phyloP scores from a whole-genome alignment of 768 basidiomycete genomes.

The Trichaptum fuscoviolaceum region DNA sequence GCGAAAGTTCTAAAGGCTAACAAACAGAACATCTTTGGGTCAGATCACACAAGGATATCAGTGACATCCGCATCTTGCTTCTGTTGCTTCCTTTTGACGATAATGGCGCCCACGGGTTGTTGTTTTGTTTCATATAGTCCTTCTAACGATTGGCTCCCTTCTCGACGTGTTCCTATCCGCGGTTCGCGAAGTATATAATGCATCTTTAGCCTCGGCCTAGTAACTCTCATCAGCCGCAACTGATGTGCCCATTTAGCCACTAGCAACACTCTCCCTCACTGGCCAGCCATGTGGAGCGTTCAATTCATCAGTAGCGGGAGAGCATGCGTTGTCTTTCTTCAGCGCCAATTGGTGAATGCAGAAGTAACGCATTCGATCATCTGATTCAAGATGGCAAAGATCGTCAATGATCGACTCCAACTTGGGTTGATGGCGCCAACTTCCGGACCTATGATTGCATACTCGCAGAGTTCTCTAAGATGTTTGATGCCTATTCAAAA shows the following conservation, averaged over 20 bases:
- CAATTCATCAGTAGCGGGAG: neutral
- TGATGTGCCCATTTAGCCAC: neutral
- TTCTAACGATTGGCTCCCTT: neutral
- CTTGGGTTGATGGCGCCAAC: neutral
- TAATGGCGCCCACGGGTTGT: neutral
- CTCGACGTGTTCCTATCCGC: neutral
- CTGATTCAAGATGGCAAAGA: neutral
- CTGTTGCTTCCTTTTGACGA: neutral
- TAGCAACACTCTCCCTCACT: neutral
- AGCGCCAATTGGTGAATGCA: neutral
- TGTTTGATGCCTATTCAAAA: neutral
- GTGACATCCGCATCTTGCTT: neutral
- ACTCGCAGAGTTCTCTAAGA: neutral
- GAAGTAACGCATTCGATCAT: neutral
- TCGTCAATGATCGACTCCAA: neutral
- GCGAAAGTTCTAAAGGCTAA: constrained; percentile 1
- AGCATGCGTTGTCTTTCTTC: neutral
- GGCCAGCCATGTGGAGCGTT: neutral
- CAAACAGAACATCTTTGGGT: neutral
- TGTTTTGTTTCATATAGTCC: neutral
- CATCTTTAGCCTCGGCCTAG: neutral
- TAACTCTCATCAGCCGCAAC: neutral
- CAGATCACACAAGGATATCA: neutral
- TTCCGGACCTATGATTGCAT: neutral
- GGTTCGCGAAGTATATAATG: neutral